Percentiles rank a stretch among this genome's conserved stretches.
Conservation (phyloP, 78 protist species). For the Capsaspora owczarzaki region DNA sequence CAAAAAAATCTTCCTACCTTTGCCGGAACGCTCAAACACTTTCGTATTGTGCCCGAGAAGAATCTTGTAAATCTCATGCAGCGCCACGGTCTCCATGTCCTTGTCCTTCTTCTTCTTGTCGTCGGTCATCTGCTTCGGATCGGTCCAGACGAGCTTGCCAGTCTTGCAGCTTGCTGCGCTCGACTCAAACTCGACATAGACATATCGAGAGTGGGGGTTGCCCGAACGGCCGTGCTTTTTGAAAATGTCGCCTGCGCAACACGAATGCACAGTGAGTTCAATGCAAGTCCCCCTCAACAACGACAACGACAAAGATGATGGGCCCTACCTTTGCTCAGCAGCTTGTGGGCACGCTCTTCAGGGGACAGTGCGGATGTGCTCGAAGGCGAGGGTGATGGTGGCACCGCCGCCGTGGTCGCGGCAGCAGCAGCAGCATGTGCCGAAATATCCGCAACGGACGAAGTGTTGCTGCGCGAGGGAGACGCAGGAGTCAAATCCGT, state of each 20-base stretch:
- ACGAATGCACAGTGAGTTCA: neutral
- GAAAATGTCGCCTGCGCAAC: neutral
- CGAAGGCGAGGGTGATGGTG: neutral
- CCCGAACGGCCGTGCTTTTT: neutral
- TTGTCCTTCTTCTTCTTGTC: neutral
- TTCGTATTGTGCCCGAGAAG: neutral
- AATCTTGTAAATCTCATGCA: too few relatives aligned
- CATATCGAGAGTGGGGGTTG: neutral
- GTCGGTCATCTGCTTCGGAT: too few relatives aligned
- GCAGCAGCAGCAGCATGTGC: too few relatives aligned
- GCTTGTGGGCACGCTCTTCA: too few relatives aligned
- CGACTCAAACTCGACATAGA: neutral
- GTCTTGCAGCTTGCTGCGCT: too few relatives aligned
- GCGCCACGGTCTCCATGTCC: neutral
- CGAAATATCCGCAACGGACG: too few relatives aligned
- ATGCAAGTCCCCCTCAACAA: neutral
- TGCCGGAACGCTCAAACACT: neutral
- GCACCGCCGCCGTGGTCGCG: too few relatives aligned
- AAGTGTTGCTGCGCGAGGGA: too few relatives aligned
- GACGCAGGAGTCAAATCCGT: too few relatives aligned
- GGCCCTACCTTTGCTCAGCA: neutral
- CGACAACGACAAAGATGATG: neutral
- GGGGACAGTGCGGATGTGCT: neutral
- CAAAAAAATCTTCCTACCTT: neutral
- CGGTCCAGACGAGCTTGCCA: neutral